These are phyloP conservation scores for Chaetoceros muelleri DNA, from an alignment of 108 stramenopile genomes.

Conservation along the genomic window DNA sequence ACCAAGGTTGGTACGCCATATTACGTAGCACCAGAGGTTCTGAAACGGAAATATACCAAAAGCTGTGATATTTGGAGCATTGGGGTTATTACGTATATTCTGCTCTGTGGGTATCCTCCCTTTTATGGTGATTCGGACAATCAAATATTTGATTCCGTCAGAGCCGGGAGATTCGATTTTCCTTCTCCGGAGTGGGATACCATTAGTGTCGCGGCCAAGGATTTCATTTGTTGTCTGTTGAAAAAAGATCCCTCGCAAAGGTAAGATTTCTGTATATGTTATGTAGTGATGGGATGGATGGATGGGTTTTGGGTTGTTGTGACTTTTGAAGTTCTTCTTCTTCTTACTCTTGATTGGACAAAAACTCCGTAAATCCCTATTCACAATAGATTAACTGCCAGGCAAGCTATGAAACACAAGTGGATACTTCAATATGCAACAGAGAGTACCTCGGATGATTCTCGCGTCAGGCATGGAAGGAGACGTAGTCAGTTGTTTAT, in stretches of 20 bases:
- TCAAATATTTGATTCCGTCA: slow-evolving; percentile 68
- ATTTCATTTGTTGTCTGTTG: slow-evolving; percentile 55
- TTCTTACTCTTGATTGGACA: no score
- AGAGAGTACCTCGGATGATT: slow-evolving; percentile 2
- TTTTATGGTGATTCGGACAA: slow-evolving; percentile 92
- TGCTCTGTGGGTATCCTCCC: slow-evolving; percentile 95
- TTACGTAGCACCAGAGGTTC: slow-evolving; percentile 79
- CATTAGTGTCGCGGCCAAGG: slow-evolving; percentile 52
- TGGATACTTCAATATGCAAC: slow-evolving; percentile 60
- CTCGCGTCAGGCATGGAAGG: slow-evolving; percentile 2
- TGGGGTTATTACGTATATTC: slow-evolving; percentile 76
- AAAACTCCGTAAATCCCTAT: no score
- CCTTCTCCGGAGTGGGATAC: slow-evolving; percentile 82
- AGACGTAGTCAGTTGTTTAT: slow-evolving; percentile 34
- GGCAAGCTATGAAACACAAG: slow-evolving; percentile 51
- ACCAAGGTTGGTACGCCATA: slow-evolving; percentile 88
- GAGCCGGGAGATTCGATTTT: slow-evolving; percentile 62
- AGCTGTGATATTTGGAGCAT: slow-evolving; percentile 97
- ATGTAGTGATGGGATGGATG: no score
- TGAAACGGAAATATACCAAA: slow-evolving; percentile 86
- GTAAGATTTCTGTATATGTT: no score
- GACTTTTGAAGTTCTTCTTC: no score
- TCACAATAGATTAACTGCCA: slow-evolving; percentile 50
- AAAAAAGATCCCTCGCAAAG: slow-evolving; percentile 41
- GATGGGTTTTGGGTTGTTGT: no score